Evolutionary conservation across 805 yeast species (phyloP).

Genomic region (Blastobotrys mokoenaii): DNA sequence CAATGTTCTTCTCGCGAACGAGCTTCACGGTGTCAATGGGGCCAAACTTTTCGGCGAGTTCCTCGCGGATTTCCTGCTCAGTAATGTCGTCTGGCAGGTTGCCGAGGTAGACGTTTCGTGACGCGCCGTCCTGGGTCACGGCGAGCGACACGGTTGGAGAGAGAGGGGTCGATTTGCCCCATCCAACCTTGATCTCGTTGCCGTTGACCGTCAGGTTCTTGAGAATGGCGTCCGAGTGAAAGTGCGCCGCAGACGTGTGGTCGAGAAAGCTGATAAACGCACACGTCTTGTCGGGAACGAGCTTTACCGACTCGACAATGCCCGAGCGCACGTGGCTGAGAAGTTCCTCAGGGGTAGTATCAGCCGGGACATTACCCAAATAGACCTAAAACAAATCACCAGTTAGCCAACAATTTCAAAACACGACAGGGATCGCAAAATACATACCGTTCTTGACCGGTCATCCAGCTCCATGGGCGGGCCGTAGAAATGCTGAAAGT

Average conservation of each 20-base stretch:
- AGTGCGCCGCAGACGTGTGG: conserved; percentile 78
- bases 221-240: conserved; percentile 88
- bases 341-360: conserved; percentile 69
- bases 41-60: conserved; percentile 60
- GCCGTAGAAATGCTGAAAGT: neutral
- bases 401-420: too few species aligned
- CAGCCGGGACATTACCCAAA: conserved; percentile 80
- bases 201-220: conserved; percentile 74
- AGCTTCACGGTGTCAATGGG: conserved; percentile 78
- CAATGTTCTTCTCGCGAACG: conserved; percentile 63
- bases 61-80: conserved; percentile 58
- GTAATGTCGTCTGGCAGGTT: conserved; percentile 58
- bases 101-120: conserved; percentile 89
- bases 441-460: conserved; percentile 53
- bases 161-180: conserved; percentile 80
- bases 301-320: conserved; percentile 62
- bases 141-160: conserved; percentile 67
- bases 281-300: conserved; percentile 78
- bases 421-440: too few species aligned
- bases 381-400: conserved; percentile 30
- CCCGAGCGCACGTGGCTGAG: conserved; percentile 90
- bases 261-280: conserved; percentile 87
- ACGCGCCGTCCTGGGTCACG: conserved; percentile 79
- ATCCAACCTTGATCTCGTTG: conserved; percentile 78
- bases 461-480: conserved; percentile 7